Base-by-base conservation (phyloP, 2,329 filamentous ascomycete species). In the Aspergillus awamori region DNA sequence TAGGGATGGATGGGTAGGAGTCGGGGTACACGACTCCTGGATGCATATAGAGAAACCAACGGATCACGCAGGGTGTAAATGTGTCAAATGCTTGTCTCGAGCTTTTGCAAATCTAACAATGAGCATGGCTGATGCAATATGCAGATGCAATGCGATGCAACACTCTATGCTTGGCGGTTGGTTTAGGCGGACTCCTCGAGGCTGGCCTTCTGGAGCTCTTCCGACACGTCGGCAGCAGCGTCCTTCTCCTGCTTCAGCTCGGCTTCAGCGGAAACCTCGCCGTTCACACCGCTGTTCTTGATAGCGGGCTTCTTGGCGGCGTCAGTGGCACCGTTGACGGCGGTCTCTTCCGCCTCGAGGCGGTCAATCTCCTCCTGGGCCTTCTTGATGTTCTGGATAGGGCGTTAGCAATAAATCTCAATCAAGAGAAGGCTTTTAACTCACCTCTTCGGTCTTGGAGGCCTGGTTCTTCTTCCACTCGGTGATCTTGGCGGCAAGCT, bases 331-430 rank as follows among this genome's bases (percentile, higher is more conserved):
- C 79, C 61, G 52, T 62, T 67, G 76, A 79, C 65, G 83, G 83
- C 63, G 66, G 85, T 82, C 59, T 88, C 87, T 75, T 97, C 94
- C 59, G 84, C 81, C 69, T 89, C 86, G 47, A 98, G 86, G 69
- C 89, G 88, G 75, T 93, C 92, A 65, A 99, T 96, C 79, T 97
- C 93, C 79, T 94, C 94, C 83, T 97, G 90, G 63, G 95, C 95
- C 80, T 97, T 97, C 66, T 92, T 91, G 63, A 98, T 89, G 84
- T 99, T 99, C 95, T 98, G 72, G 28, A 80, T 61, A 67, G 13
- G 17, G 1, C 65, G 66, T 62, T 65, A 65, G 51, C 33, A 47
- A 17, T 47, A 2, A 24, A 10, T 7, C 5, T 15, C n/a, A 51
- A 39, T 36, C 7, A 13, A 15, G 5, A 33, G 4, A 41, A 2